Base-by-base conservation (phyloP, 371 early-diverging fungal species). In the Mortierella sp. region DNA sequence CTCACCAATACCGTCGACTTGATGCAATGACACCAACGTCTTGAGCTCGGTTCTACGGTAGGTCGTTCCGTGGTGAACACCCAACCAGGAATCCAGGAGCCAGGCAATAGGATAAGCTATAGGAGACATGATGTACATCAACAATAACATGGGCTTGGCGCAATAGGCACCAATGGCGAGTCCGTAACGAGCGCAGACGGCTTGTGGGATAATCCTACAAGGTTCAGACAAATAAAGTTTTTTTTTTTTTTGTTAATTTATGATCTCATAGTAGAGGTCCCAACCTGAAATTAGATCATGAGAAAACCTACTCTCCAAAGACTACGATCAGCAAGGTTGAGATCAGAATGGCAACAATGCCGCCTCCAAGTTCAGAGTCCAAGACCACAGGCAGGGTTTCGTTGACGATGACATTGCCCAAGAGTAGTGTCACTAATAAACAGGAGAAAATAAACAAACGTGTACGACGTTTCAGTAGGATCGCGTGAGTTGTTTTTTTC, bases 311-410 rank as follows among this genome's bases (percentile, higher is more conserved):
- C 92, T 97, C 98, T 70, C 97, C 97, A 87, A 98, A 97, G 21
- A 97, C 84, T 50, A 97, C 94, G 72, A 98, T 94, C 50, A 96
- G 79, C 0, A 88, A 92, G 2, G 96, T 97, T 2, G 97, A 97
- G 9, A 92, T 88, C 5, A 97, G 78, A 59, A 98, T 91, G 3
- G 99, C 99, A 65, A 92, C 89, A 61, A 96, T 92, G 38, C 94
- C 93, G 58, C 94, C 94, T 50, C 92, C 92, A 9, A 92, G 82
- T 1, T 95, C 86, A 11, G 87, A 87, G 70, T 97, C 94, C 61
- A 96, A 86, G 67, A 98, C 88, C 52, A 98, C 95, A 3, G 99
- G 99, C 59, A 98, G 84, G 0, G 98, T 94, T 82, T 97, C 97
- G 84, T 98, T 98, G 55, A 97, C 90, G 21, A 98, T 87, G 11